Percentiles rank a stretch among this genome's conserved stretches.
Conservation (phyloP, 306 rosid genomes). For the Datisca glomerata region DNA sequence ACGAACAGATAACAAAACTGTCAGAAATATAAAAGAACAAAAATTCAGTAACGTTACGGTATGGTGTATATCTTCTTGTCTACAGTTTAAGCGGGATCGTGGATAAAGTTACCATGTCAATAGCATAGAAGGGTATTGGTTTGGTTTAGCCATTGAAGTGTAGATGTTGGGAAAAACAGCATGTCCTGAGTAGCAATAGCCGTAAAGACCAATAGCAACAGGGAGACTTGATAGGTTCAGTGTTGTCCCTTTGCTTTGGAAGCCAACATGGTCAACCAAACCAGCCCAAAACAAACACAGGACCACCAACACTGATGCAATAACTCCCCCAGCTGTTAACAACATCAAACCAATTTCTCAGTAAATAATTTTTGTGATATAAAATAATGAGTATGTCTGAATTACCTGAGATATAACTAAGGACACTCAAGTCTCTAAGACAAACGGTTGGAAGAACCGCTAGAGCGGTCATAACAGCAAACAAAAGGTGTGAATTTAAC, state of each 20-base stretch:
- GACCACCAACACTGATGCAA: conserved; percentile 67
- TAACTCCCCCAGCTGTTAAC: conserved; percentile 82
- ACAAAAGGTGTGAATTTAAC: conserved; percentile 41
- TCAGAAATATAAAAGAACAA: too few relatives aligned
- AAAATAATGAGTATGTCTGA: neutral
- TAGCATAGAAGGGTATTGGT: conserved; percentile 62
- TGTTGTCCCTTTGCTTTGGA: conserved; percentile 53
- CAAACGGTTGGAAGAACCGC: conserved; percentile 97
- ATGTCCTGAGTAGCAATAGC: conserved; percentile 96
- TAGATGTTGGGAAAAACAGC: conserved; percentile 96
- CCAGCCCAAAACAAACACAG: conserved; percentile 82
- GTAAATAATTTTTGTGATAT: neutral
- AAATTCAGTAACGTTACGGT: too few relatives aligned
- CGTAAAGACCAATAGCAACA: conserved; percentile 92
- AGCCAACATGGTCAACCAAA: conserved; percentile 53
- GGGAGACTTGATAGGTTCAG: conserved; percentile 71
- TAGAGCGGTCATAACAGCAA: conserved; percentile 61
- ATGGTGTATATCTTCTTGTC: too few relatives aligned
- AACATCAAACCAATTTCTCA: neutral
- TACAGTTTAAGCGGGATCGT: too few relatives aligned
- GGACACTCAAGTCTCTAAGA: conserved; percentile 87
- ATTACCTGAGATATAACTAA: conserved; percentile 85
- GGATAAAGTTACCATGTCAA: conserved; percentile 53
- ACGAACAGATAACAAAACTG: conserved; percentile 68
- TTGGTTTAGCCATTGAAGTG: conserved; percentile 72